phyloP scores from a whole-genome alignment of 2,329 filamentous ascomycete genomes.

The Phialophora verrucosa region DNA sequence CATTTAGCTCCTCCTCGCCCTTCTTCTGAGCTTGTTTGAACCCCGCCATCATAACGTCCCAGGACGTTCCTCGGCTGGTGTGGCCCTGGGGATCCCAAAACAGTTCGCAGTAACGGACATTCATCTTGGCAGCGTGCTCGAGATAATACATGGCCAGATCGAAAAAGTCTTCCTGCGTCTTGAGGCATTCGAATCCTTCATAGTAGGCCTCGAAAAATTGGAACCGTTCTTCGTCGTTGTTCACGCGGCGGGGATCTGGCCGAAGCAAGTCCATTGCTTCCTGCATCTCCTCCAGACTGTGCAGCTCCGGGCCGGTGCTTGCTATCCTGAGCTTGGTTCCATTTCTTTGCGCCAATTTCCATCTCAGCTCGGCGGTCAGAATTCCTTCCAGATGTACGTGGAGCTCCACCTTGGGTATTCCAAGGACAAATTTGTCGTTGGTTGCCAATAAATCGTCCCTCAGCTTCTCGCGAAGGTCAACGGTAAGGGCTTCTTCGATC shows the following conservation, averaged over 20 bases:
- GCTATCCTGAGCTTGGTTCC: conserved; percentile 18
- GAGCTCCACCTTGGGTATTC: conserved; percentile 54
- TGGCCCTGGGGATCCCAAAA: conserved; percentile 55
- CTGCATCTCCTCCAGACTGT: conserved; percentile 20
- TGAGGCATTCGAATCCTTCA: conserved; percentile 44
- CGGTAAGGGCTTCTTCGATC: conserved; percentile 15
- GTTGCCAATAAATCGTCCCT: conserved; percentile 6
- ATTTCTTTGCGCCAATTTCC: conserved; percentile 31
- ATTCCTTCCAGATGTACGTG: conserved; percentile 54
- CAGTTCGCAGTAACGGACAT: conserved; percentile 50
- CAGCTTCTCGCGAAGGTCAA: conserved; percentile 6
- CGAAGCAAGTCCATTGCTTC: conserved; percentile 25
- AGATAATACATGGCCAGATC: conserved; percentile 52
- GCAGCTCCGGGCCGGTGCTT: conserved; percentile 15
- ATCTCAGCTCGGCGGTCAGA: conserved; percentile 29
- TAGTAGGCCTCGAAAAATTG: conserved; percentile 47
- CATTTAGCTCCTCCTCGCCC: conserved; percentile 40
- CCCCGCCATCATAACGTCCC: conserved; percentile 45
- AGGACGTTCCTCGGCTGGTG: conserved; percentile 46
- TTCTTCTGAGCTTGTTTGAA: conserved; percentile 46
- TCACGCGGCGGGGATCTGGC: conserved; percentile 22
- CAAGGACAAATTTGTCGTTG: conserved; percentile 49
- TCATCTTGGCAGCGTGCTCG: conserved; percentile 43
- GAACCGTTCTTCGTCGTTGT: conserved; percentile 25
- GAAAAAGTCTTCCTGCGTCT: conserved; percentile 49